Base-by-base conservation (phyloP, 2,329 filamentous ascomycete genomes). In the Fusarium ambrosium region DNA sequence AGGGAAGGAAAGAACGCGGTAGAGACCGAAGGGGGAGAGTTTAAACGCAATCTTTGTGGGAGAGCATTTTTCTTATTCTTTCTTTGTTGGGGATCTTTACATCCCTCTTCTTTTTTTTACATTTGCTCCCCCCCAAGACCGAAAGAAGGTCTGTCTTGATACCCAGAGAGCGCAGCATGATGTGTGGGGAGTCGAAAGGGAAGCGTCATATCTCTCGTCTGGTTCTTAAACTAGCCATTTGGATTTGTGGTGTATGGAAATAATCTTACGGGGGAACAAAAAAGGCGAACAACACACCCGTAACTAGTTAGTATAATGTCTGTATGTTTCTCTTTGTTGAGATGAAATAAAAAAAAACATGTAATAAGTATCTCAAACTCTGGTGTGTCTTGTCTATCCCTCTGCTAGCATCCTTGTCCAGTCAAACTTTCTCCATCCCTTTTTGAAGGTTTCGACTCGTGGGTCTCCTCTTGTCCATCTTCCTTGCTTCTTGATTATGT, bases 381-480 rank as follows among this genome's bases (percentile, higher is more conserved):
- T 11, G 14, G 27, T n/a, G 4, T 34, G 29, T 32, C 29, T 11
- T 62, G 32, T 34, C 51, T 66, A 68, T 70, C 20, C 80, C 20
- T 89, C 86, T 2, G 85, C 81, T 41, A 92, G 79, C 48, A 92
- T 86, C 70, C 90, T 85, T 2, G 91, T 92, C 89, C 97, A 99
- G 86, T 99, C 97, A 86, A 97, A 98, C 84, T 95, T 95, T 77
- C 90, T 90, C 97, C 97, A 99, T 55, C 90, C 88, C 85, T 92
- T 96, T 85, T 90, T 92, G 80, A 97, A 99, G 3, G 86, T 90
- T 4, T 96, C 95, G 1, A 93, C 86, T 73, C 92, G 91, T 16
- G 89, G 88, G 77, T 93, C 93, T 4, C 89, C 89, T 81, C 90
- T 90, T 18, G 87, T 88, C 97, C 97, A 99, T 67, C 92, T 87